Conservation (phyloP, 441 rosid species). For the Gossypium davidsonii region DNA sequence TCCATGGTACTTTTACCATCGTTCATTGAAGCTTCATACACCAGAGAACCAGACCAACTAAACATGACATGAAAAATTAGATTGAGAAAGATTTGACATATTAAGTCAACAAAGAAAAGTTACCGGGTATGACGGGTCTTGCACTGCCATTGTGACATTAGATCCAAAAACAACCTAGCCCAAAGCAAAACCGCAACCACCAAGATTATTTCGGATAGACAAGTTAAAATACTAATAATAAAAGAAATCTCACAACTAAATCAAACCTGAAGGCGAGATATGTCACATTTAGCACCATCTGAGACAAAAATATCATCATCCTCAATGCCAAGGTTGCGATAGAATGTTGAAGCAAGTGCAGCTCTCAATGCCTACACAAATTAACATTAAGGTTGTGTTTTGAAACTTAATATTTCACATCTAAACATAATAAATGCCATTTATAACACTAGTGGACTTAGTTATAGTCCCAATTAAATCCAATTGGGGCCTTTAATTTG, state of each 20-base stretch:
- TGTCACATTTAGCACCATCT: constrained; percentile 98
- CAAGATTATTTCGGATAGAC: constrained; percentile 1
- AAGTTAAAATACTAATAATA: neutral
- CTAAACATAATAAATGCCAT: neutral
- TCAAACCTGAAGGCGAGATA: constrained; percentile 92
- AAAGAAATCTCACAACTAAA: neutral
- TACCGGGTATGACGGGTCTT: constrained; percentile 99
- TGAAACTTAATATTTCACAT: constrained; percentile 6
- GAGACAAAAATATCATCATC: constrained; percentile 90
- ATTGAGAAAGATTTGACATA: neutral
- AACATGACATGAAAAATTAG: neutral
- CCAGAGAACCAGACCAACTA: neutral
- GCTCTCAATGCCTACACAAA: constrained; percentile 69
- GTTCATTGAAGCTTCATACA: too few species aligned
- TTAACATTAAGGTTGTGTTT: constrained; percentile 12
- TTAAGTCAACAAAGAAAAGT: neutral
- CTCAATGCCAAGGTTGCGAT: constrained; percentile 69
- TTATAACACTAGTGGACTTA: neutral
- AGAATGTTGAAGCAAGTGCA: constrained; percentile 75
- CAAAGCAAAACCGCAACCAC: constrained; percentile 10
- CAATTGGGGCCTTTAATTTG: neutral
- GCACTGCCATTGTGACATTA: constrained; percentile 80
- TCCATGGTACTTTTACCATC: too few species aligned
- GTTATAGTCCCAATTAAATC: neutral
- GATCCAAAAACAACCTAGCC: constrained; percentile 85